These are phyloP conservation scores for Crithidia bombi DNA, from an alignment of 208 protist species.

Conservation along the genomic window DNA sequence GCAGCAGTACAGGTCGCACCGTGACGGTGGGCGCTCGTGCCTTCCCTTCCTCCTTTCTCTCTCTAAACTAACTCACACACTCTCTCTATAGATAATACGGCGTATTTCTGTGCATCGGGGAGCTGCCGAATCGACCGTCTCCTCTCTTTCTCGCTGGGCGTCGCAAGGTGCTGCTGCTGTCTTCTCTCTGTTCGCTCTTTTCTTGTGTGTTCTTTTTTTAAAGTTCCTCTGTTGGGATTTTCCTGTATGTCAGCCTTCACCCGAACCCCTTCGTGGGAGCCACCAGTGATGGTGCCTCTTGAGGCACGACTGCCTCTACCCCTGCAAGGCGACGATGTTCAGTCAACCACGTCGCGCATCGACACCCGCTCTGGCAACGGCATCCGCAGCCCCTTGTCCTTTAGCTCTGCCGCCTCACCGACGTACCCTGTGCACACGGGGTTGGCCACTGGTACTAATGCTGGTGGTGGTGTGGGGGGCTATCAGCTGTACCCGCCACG, in stretches of 20 bases:
- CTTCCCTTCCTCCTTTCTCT: too few species aligned
- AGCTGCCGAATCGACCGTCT: too few species aligned
- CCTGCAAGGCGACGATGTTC: background rate
- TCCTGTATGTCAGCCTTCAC: conserved; percentile 2
- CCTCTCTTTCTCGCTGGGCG: too few species aligned
- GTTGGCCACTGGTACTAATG: too few species aligned
- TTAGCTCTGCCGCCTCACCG: background rate
- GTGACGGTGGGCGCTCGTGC: too few species aligned
- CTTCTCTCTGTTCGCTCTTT: background rate
- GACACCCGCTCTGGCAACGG: background rate
- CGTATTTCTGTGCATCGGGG: too few species aligned
- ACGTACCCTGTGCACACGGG: background rate
- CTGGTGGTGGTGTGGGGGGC: background rate
- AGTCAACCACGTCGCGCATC: background rate
- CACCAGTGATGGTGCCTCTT: background rate
- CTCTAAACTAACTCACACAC: too few species aligned
- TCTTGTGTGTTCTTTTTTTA: conserved; percentile 10
- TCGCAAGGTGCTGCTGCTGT: too few species aligned
- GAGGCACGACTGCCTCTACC: background rate
- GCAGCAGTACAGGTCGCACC: too few species aligned
- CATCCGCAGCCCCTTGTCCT: background rate
- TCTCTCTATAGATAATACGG: too few species aligned
- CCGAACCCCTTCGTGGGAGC: conserved; percentile 6
- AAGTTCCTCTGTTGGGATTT: background rate
- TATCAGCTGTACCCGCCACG: conserved; percentile 19